Percentiles rank a stretch among this genome's conserved stretches.
Conservation (phyloP, 202 grass and related monocot species). For the Saccharum hybrid region DNA sequence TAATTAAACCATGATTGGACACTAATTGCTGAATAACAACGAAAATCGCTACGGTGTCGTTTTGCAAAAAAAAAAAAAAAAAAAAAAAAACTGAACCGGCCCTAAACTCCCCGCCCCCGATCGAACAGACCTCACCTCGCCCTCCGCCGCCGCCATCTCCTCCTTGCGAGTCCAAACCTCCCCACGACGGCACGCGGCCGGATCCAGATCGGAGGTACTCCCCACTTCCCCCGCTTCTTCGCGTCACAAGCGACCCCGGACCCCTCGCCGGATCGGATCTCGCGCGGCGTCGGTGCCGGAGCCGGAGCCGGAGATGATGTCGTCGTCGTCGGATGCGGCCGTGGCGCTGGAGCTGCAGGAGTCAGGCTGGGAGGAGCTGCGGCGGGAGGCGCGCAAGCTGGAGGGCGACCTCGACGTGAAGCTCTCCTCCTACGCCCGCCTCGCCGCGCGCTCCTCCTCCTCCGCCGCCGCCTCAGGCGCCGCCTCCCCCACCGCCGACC, state of each 20-base stretch:
- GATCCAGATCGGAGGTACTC: conserved; percentile 14
- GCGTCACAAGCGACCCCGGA: conserved; percentile 1
- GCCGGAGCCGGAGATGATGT: conserved; percentile 29
- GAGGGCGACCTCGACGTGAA: conserved; percentile 88
- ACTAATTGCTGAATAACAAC: no score
- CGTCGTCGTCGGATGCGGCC: conserved; percentile 38
- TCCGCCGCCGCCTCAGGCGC: conserved; percentile 6
- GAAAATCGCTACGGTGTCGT: no score
- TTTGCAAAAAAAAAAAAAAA: no score
- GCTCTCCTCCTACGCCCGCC: conserved; percentile 78
- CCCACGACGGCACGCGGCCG: neutral
- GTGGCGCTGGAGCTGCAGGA: conserved; percentile 55
- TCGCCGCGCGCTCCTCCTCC: conserved; percentile 56
- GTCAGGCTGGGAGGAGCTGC: conserved; percentile 81
- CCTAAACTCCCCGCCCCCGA: neutral
- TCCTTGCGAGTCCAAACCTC: neutral
- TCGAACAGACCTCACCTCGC: neutral
- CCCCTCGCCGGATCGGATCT: conserved; percentile 9
- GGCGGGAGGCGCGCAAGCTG: conserved; percentile 86
- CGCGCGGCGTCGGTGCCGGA: neutral
- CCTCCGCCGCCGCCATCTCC: neutral
- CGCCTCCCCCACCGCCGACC: conserved; percentile 45
- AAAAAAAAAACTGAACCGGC: no score
- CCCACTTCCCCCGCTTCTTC: neutral
- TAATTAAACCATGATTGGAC: no score